These are phyloP conservation scores for Syzygium oleosum DNA, from an alignment of 345 rosid genomes.

Conservation along the genomic window DNA sequence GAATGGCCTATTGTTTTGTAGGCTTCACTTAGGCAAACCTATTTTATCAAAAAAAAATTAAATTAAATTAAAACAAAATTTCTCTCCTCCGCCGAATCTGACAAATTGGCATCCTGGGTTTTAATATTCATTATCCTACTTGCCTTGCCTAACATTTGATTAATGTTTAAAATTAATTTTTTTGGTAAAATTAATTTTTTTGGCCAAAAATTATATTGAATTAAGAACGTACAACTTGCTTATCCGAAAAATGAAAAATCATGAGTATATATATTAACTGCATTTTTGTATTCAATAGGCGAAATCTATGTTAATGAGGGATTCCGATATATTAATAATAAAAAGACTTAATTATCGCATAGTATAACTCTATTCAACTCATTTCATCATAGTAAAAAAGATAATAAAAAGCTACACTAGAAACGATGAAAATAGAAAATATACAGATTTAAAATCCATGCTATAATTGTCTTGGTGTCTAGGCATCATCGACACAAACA, in stretches of 20 bases:
- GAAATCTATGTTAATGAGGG: background rate
- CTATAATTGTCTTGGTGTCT: background rate
- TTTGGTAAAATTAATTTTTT: background rate
- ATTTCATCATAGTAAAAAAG: background rate
- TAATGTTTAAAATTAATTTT: background rate
- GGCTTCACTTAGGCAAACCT: background rate
- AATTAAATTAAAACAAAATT: background rate
- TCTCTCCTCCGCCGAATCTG: background rate
- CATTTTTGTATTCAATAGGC: background rate
- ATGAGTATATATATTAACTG: background rate
- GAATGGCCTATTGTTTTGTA: background rate
- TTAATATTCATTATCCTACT: no score
- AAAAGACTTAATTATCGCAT: background rate
- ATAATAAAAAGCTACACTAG: background rate
- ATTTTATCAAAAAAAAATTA: background rate
- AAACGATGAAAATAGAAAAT: background rate
- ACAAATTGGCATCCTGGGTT: background rate
- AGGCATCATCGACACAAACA: background rate
- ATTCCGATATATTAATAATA: background rate
- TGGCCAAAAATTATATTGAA: background rate
- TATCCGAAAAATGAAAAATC: background rate
- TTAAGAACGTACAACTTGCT: background rate
- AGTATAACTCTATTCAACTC: background rate
- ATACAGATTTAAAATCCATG: background rate
- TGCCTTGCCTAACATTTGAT: background rate